phyloP scores from a whole-genome alignment of 495 filamentous ascomycete species.

The Acidiella bohemica region DNA sequence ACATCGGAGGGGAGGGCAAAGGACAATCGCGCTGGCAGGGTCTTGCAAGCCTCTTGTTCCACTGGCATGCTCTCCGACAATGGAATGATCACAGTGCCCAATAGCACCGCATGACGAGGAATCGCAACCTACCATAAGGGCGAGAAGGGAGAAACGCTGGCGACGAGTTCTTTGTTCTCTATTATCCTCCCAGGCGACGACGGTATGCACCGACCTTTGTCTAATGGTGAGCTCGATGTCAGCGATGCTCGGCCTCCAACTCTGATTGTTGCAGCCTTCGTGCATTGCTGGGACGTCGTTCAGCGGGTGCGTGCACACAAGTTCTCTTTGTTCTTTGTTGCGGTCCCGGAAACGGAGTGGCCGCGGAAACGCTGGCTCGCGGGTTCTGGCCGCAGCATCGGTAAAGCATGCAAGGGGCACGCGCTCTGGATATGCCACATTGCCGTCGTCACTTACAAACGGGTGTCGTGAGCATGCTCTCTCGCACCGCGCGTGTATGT shows the following conservation, averaged over 20 bases:
- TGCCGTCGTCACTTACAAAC: background rate
- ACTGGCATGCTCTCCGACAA: constrained; percentile 13
- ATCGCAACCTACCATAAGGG: constrained; percentile 8
- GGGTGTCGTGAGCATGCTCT: background rate
- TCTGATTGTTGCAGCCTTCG: constrained; percentile 15
- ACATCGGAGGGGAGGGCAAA: too few species aligned
- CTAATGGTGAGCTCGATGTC: constrained; percentile 14
- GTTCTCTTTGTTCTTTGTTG: constrained; percentile 21
- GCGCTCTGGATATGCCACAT: background rate
- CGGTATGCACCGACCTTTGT: constrained; percentile 16
- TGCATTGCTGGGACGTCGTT: constrained; percentile 11
- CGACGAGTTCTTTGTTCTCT: constrained; percentile 18
- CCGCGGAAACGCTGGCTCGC: constrained; percentile 6
- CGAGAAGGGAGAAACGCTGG: background rate
- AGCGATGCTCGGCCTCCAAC: constrained; percentile 1
- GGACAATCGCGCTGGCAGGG: constrained; percentile 12
- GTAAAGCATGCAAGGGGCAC: constrained; percentile 10
- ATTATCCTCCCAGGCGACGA: constrained; percentile 15
- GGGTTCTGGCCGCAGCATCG: constrained; percentile 7
- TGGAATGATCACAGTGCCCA: constrained; percentile 10
- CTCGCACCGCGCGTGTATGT: background rate
- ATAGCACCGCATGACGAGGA: constrained; percentile 8
- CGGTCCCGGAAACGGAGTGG: constrained; percentile 3
- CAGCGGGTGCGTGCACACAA: background rate
- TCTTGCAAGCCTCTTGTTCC: constrained; percentile 13